Evolutionary conservation across 1,284 basidiomycete species (phyloP), one percentile per base, ranked within the genome.

Genomic region (Tilletiopsis washingtonensis): DNA sequence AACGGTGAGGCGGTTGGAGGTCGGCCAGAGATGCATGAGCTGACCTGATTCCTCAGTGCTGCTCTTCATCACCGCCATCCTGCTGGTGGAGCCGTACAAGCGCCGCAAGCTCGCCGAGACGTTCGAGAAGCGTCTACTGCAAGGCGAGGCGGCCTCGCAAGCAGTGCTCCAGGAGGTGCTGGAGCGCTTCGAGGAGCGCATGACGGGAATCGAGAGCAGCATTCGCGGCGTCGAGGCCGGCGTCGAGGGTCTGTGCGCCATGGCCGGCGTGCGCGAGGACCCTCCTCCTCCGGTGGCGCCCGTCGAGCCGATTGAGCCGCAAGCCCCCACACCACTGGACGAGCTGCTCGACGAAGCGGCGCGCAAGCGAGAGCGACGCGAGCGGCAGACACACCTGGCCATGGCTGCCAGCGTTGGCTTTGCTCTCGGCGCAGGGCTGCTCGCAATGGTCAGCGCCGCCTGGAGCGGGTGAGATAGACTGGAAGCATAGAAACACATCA

Each of bases 1-100:
- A 73, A 73, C 45, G 64, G 51, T 56, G 19, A 19, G 55, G n/a
- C 29, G 29, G n/a, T 34, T 44, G 23, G 21, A 43, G 21, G 25
- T 20, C n/a, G 45, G 5, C 12, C 24, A 17, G 34, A 24, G 5
- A 40, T 1, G 14, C 3, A 12, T 17, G 3, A 23, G 15, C 34
- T 36, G n/a, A 14, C 34, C n/a, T 36, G 14, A 36, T 5, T 38
- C 0, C 23, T 17, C 43, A 62, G 62, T 70, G 6, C 20, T 69
- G 9, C 25, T 73, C 45, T 73, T 73, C 39, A 55, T 66, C 14
- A 26, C 67, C 1, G 70, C 70, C 4, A 62, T 73, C 25, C 29
- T 73, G 27, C 19, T 73, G 2, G 69, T 73, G 2, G 70, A 73
- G 50, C 70, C 70, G n/a, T 71, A 63, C 46, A 73, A 73, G 53